Conservation (phyloP, 768 basidiomycete species). For the Suillus alpinus region DNA sequence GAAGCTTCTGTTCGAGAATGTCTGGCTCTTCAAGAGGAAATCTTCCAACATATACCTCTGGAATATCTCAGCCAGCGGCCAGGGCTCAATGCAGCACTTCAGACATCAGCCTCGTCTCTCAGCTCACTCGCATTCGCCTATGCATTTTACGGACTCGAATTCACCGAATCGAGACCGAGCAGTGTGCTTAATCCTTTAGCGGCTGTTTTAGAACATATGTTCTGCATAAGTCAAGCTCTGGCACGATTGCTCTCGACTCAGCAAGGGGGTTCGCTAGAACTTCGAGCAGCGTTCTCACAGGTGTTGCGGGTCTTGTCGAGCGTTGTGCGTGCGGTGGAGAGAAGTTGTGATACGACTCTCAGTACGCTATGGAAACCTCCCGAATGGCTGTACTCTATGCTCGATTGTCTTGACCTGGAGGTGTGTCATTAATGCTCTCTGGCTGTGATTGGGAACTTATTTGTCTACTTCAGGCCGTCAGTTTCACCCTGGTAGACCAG, state of each 20-base stretch:
- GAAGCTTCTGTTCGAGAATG: slow-evolving; percentile 38
- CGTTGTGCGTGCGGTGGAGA: slow-evolving; percentile 44
- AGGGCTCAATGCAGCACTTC: slow-evolving; percentile 37
- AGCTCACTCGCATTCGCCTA: slow-evolving; percentile 56
- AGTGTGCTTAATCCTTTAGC: slow-evolving; percentile 46
- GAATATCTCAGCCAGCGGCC: slow-evolving; percentile 51
- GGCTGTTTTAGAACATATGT: slow-evolving; percentile 54
- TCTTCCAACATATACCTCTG: slow-evolving; percentile 50
- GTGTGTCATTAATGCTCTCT: slow-evolving; percentile 31
- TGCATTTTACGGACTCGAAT: slow-evolving; percentile 55
- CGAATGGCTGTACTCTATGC: slow-evolving; percentile 57
- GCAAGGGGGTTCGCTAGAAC: slow-evolving; percentile 26
- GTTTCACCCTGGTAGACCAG: slow-evolving; percentile 71
- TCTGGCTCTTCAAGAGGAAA: slow-evolving; percentile 50
- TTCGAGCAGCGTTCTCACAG: slow-evolving; percentile 53
- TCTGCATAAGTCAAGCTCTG: slow-evolving; percentile 45
- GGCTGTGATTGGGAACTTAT: slow-evolving; percentile 10
- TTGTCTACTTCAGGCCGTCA: slow-evolving; percentile 42
- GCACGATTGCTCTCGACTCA: slow-evolving; percentile 36
- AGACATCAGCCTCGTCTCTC: slow-evolving; percentile 28
- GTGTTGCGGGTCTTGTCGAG: slow-evolving; percentile 49
- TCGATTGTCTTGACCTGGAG: slow-evolving; percentile 55
- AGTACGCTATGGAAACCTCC: slow-evolving; percentile 57
- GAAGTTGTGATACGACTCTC: slow-evolving; percentile 28
- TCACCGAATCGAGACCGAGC: slow-evolving; percentile 26